phyloP scores from a whole-genome alignment of 176 grass and related monocot species.

The Melocanna baccifera region DNA sequence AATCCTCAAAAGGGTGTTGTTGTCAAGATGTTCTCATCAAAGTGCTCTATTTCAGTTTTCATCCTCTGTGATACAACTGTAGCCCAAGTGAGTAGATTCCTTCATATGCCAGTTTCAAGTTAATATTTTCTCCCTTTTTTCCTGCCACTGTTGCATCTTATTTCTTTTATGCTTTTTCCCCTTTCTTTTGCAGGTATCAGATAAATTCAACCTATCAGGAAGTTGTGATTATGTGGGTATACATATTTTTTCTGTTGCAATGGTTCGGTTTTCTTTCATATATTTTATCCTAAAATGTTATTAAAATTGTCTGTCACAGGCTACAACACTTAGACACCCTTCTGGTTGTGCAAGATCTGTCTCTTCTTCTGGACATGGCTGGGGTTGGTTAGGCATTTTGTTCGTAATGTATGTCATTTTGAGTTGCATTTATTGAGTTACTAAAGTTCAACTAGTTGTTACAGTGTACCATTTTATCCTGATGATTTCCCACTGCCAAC shows the following conservation, averaged over 20 bases:
- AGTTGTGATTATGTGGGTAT: conserved; percentile 80
- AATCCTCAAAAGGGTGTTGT: conserved; percentile 75
- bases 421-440: conserved; percentile 20
- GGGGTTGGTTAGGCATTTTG: conserved; percentile 76
- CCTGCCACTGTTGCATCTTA: neutral
- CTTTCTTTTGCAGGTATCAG: conserved; percentile 46
- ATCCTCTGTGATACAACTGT: conserved; percentile 66
- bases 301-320: conserved; percentile 40
- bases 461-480: neutral
- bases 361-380: conserved; percentile 60
- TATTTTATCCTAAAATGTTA: conserved; percentile 27
- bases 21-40: conserved; percentile 70
- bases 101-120: conserved; percentile 24
- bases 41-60: conserved; percentile 79
- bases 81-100: conserved; percentile 54
- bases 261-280: conserved; percentile 10
- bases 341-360: conserved; percentile 73
- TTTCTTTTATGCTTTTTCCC: neutral
- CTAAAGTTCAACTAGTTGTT: neutral
- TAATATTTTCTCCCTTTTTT: conserved; percentile 25
- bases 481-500: neutral
- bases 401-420: conserved; percentile 61
- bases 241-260: neutral
- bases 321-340: conserved; percentile 70
- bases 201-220: conserved; percentile 62